Evolutionary conservation across 768 basidiomycete species (phyloP), one percentile per base, ranked within the genome.

Genomic region (Pleurotus djamor): DNA sequence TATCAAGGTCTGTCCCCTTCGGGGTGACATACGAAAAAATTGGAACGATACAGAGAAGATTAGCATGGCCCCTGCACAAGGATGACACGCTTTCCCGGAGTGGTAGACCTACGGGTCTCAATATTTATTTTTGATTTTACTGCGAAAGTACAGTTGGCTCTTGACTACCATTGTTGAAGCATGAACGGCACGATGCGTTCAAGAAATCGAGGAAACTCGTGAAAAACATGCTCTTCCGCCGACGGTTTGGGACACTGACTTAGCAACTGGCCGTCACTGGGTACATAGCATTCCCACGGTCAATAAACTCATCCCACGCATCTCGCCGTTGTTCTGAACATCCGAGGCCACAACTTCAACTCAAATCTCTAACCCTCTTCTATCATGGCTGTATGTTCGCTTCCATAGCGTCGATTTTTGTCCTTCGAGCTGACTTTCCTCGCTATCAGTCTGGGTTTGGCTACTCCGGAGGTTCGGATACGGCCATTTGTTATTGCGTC

Each of bases 51-150:
- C 94, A 94, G 94, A 96, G 94, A 96, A 96, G 94, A 95, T 96
- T 95, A 96, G 94, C 94, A 96, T 96, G 92, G 95, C 94, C 94
- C 95, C 94, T 96, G 94, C 95, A 96, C 94, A 97, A 96, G 95
- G 94, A 96, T 96, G 94, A 95, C 94, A 96, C 92, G 91, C 90
- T 92, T 90, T 89, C 83, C 87, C 88, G 88, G 89, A 91, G 89
- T 90, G 88, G 89, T 89, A 89, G 80, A 80, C 69, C 77, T 79
- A 79, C 75, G 78, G 78, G 68, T 78, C 77, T 80, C 79, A 80
- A 80, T 79, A 80, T 80, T 80, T 80, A 79, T 79, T 77, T 75
- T 76, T 28, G 21, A 28, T 28, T 28, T 28, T 28, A 28, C 21
- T 28, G 21, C 21, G 21, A 28, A 28, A 28, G 21, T 28, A 1